Conservation (phyloP, 139 green algal genomes). For the Chlorella sp. region DNA sequence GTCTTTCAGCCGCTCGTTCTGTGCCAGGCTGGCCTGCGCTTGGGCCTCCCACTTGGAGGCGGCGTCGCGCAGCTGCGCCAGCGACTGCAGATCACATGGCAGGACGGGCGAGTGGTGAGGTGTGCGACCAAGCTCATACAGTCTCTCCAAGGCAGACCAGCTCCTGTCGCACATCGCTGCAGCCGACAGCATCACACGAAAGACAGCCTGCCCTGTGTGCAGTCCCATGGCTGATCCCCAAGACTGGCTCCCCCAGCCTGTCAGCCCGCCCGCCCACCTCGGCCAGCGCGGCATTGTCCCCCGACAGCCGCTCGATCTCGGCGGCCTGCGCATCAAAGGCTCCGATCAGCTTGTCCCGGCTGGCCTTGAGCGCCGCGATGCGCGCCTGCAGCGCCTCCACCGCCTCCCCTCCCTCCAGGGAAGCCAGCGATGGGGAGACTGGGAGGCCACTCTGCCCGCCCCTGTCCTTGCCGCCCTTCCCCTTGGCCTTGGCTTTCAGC, state of each 20-base stretch:
- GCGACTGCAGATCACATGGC: background rate
- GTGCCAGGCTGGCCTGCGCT: slow-evolving; percentile 58
- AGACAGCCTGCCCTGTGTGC: no score
- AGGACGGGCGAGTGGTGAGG: no score
- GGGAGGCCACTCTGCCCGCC: background rate
- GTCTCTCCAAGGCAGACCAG: no score
- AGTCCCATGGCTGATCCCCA: no score
- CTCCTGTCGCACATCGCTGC: no score
- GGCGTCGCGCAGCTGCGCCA: background rate
- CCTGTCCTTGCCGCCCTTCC: slow-evolving; percentile 14
- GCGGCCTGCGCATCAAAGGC: slow-evolving; percentile 68
- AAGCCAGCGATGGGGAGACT: background rate
- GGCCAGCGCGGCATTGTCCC: slow-evolving; percentile 48
- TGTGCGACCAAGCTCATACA: no score
- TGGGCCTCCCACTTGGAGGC: slow-evolving; percentile 60
- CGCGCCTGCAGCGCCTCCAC: slow-evolving; percentile 40
- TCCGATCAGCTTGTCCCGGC: slow-evolving; percentile 64
- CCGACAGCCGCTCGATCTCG: slow-evolving; percentile 62
- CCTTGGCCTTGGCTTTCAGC: slow-evolving; percentile 8
- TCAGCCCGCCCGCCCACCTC: slow-evolving; percentile 31
- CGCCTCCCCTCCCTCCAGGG: background rate
- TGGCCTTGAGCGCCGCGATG: slow-evolving; percentile 59
- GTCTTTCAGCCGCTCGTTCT: slow-evolving; percentile 69
- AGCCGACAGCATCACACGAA: no score
- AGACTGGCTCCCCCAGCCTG: background rate